phyloP scores from a whole-genome alignment of 495 filamentous ascomycete genomes.

The Penicillium riverlandense region DNA sequence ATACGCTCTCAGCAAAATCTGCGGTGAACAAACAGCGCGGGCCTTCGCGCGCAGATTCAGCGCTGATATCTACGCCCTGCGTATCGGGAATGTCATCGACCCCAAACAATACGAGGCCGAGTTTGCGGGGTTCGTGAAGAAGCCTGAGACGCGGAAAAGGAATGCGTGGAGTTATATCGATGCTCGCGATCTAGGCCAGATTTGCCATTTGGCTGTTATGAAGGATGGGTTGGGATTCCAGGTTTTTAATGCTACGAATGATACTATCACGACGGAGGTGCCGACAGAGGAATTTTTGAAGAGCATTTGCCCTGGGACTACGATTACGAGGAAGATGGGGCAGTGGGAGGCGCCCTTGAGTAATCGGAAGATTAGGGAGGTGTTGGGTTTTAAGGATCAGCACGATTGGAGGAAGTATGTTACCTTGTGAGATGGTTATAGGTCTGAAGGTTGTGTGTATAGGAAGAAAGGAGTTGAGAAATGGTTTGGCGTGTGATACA shows the following conservation, averaged over 20 bases:
- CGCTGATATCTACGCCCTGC: slow-evolving; percentile 49
- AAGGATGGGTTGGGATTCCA: slow-evolving; percentile 46
- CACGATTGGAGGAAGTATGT: slow-evolving; percentile 41
- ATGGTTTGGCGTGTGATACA: too few species aligned
- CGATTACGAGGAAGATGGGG: slow-evolving; percentile 43
- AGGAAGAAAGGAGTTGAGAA: too few species aligned
- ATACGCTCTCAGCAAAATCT: slow-evolving; percentile 52
- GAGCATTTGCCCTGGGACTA: slow-evolving; percentile 30
- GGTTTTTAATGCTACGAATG: slow-evolving; percentile 54
- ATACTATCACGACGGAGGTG: slow-evolving; percentile 37
- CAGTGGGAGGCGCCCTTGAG: slow-evolving; percentile 49
- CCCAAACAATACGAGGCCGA: slow-evolving; percentile 46
- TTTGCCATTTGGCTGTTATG: slow-evolving; percentile 11
- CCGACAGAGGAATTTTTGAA: slow-evolving; percentile 27
- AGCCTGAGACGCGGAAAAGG: slow-evolving; percentile 43
- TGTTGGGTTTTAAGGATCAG: slow-evolving; percentile 48
- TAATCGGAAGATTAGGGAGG: slow-evolving; percentile 48
- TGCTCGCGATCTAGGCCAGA: slow-evolving; percentile 48
- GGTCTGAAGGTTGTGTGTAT: too few species aligned
- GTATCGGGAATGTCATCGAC: slow-evolving; percentile 51
- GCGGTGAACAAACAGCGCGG: slow-evolving; percentile 45
- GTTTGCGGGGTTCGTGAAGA: slow-evolving; percentile 43
- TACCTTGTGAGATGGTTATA: not conserved
- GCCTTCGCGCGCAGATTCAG: slow-evolving; percentile 46
- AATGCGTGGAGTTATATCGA: slow-evolving; percentile 56